Evolutionary conservation across 805 yeast species (phyloP).

Genomic region (Myxozyma geophila): DNA sequence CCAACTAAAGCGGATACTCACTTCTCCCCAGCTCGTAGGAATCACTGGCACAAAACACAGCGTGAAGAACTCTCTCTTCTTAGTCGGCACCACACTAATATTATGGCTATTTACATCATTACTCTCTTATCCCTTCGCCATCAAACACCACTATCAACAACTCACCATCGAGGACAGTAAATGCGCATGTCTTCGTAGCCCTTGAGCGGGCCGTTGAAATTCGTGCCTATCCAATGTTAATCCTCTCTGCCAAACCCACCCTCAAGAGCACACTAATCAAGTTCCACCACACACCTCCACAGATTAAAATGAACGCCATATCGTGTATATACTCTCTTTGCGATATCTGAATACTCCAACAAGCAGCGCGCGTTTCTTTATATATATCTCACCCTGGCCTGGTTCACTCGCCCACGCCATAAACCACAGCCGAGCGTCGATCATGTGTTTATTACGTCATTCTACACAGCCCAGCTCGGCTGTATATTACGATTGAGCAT

Average conservation of each 20-base stretch:
- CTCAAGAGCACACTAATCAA: constrained; percentile 13
- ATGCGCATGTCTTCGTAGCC: constrained; percentile 39
- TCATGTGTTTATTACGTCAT: too few relatives aligned
- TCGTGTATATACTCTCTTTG: background rate
- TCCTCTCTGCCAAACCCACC: too few relatives aligned
- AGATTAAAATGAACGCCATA: constrained; percentile 27
- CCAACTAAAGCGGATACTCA: background rate
- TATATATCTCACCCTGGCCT: too few relatives aligned
- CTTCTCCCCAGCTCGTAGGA: constrained; percentile 41
- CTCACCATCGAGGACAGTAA: constrained; percentile 42
- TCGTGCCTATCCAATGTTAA: constrained; percentile 24
- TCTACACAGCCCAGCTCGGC: too few relatives aligned
- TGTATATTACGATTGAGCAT: too few relatives aligned
- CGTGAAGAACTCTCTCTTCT: constrained; percentile 43
- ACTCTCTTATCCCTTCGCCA: background rate
- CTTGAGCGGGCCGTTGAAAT: constrained; percentile 35
- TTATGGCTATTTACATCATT: constrained; percentile 10
- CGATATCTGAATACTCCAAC: background rate
- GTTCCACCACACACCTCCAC: constrained; percentile 34
- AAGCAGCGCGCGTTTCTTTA: background rate
- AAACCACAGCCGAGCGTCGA: too few relatives aligned
- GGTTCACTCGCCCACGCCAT: too few relatives aligned
- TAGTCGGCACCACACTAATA: constrained; percentile 25
- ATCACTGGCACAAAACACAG: constrained; percentile 43
- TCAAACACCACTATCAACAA: background rate